phyloP scores from a whole-genome alignment of 1,284 basidiomycete genomes.

The Apiotrichum siamense region DNA sequence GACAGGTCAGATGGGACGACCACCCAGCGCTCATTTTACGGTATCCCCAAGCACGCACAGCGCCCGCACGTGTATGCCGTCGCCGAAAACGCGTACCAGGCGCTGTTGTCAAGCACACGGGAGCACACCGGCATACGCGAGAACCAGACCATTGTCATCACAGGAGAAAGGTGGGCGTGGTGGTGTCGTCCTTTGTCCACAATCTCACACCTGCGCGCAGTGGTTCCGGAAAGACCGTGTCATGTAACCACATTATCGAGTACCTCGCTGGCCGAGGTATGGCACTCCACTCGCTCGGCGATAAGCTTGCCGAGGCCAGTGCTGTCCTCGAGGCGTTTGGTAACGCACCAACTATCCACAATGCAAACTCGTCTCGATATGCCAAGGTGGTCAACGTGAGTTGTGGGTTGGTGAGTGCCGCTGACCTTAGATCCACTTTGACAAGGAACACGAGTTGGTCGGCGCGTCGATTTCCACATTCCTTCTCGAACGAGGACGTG shows the following conservation, averaged over 20 bases:
- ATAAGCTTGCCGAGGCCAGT: conserved; percentile 12
- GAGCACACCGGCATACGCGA: neutral
- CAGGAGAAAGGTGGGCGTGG: conserved; percentile 19
- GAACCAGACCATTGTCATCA: conserved; percentile 20
- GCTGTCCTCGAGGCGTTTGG: conserved; percentile 18
- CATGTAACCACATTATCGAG: conserved; percentile 17
- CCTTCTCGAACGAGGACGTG: conserved; percentile 16
- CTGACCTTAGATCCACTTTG: conserved; percentile 17
- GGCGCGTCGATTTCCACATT: conserved; percentile 19
- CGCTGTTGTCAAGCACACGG: conserved; percentile 4
- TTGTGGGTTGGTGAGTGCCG: neutral
- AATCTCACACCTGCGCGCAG: neutral
- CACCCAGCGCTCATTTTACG: conserved; percentile 11
- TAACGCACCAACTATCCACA: conserved; percentile 18
- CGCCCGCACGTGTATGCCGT: conserved; percentile 17
- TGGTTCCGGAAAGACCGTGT: conserved; percentile 18
- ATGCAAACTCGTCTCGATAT: conserved; percentile 19
- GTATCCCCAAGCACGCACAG: conserved; percentile 5
- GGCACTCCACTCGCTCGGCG: conserved; percentile 3
- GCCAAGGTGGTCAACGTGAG: conserved; percentile 20
- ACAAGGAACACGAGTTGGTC: neutral
- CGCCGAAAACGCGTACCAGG: conserved; percentile 14
- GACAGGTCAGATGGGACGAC: conserved; percentile 9
- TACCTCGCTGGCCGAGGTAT: conserved; percentile 15
- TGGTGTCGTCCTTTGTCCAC: too few relatives aligned